Evolutionary conservation across 345 rosid species (phyloP), one percentile per base, ranked within the genome.

Genomic region (Eucalyptus sideroxylon): DNA sequence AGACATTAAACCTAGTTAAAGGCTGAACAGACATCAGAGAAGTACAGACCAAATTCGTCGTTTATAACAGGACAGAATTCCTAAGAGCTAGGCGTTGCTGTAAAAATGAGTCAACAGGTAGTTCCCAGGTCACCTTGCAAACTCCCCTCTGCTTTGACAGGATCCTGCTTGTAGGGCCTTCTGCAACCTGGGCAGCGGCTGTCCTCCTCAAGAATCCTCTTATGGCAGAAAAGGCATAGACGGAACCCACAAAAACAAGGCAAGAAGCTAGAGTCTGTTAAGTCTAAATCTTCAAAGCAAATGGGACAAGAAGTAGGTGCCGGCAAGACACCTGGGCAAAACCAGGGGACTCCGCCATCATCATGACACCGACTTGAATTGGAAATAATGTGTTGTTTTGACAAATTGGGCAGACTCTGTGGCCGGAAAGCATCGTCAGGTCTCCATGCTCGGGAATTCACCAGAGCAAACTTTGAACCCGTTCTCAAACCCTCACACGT

Each of bases 171-270:
- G 69, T 98, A 98, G 1, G 94, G 96, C 92, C 97, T 95, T 93
- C 99, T 95, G 92, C 99, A 98, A 89, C 98, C 97, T 9, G 99
- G 99, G 93, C 99, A 98, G 60, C 99, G 98, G 30, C 96, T 97
- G 92, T 98, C 98, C 90, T 93, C 98, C 91, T 98, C 97, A 31
- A 96, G 96, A 86, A 98, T 98, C 91, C 96, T 96, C 95, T 97
- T 96, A 95, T 98, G 97, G 92, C 99, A 98, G 93, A 98, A 98
- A 87, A 98, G 96, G 82, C 99, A 98, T 87, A 98, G 97, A 87
- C 95, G 95, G 91, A 96, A 98, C 86, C 99, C 98, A 53, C 99
- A 98, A 42, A 92, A 92, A 87, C 99, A 98, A 21, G 99, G 99
- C 88, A 96, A 88, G 91, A 98, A 98, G 82, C 95, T 95, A 6